These are phyloP conservation scores for Coemansia sp. DNA, from an alignment of 192 early-diverging fungal genomes.

Conservation along the genomic window DNA sequence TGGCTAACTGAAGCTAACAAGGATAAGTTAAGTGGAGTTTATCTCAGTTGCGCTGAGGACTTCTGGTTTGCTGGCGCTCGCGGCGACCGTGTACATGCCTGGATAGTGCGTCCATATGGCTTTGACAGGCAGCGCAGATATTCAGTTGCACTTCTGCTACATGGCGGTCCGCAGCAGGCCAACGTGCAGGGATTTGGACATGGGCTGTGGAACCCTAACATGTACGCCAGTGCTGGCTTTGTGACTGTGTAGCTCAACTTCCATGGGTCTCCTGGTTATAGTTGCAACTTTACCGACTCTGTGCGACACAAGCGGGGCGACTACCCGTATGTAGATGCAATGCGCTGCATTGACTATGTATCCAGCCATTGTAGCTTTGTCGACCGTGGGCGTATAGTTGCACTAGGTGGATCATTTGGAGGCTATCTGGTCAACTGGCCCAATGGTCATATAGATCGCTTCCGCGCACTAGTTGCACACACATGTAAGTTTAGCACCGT, in stretches of 20 bases:
- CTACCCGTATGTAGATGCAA: constrained; percentile 71
- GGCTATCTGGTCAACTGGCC: constrained; percentile 87
- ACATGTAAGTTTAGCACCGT: constrained; percentile 71
- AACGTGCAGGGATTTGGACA: constrained; percentile 60
- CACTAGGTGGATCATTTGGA: constrained; percentile 78
- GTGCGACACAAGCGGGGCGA: constrained; percentile 76
- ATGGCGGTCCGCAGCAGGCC: constrained; percentile 78
- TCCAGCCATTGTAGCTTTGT: constrained; percentile 54
- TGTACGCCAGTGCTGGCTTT: constrained; percentile 60
- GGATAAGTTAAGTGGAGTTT: constrained; percentile 37
- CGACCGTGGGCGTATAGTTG: constrained; percentile 60
- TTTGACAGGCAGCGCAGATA: constrained; percentile 61
- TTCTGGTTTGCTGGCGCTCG: constrained; percentile 68
- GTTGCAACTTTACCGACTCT: constrained; percentile 71
- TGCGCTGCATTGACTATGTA: constrained; percentile 67
- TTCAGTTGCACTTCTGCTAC: constrained; percentile 75
- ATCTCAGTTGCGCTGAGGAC: constrained; percentile 59
- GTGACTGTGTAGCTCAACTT: constrained; percentile 70
- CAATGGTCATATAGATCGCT: constrained; percentile 73
- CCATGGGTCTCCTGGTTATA: constrained; percentile 79
- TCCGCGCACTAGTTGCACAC: constrained; percentile 68
- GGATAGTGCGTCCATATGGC: constrained; percentile 61
- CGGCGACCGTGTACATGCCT: constrained; percentile 55
- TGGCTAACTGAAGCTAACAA: constrained; percentile 54
- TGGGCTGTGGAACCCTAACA: constrained; percentile 60